These are phyloP conservation scores for Cutaneotrichosporon mucoides DNA, from an alignment of 1,284 basidiomycete species.

Conservation along the genomic window DNA sequence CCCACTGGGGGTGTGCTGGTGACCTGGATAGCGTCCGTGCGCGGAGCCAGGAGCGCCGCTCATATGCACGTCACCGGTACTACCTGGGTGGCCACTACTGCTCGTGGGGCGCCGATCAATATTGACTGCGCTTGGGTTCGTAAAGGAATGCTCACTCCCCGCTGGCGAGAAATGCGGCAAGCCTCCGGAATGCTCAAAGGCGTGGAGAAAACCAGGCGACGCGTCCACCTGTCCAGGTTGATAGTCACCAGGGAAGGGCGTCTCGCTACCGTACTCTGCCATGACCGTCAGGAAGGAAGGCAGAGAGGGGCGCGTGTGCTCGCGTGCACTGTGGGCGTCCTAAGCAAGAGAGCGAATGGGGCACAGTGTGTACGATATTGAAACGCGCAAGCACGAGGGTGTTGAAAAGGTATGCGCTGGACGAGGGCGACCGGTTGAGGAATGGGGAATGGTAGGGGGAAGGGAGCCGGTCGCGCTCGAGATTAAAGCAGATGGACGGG, in stretches of 20 bases:
- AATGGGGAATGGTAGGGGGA: no score
- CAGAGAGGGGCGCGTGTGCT: not conserved
- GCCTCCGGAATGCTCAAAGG: conserved; percentile 9
- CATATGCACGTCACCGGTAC: conserved; percentile 1
- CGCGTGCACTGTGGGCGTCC: not conserved
- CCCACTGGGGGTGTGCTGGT: conserved; percentile 7
- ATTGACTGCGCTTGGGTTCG: conserved; percentile 2
- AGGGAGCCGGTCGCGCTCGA: no score
- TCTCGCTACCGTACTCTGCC: conserved; percentile 14
- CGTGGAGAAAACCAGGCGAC: conserved; percentile 12
- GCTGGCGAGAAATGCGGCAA: conserved; percentile 21
- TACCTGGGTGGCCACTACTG: not conserved
- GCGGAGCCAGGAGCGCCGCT: conserved; percentile 2
- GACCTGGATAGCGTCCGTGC: conserved; percentile 3
- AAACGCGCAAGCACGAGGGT: no score
- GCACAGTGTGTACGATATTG: not conserved
- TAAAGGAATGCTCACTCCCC: conserved; percentile 15
- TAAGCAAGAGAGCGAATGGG: not conserved
- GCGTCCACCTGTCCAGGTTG: conserved; percentile 18
- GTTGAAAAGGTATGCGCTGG: no score
- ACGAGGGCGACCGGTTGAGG: no score
- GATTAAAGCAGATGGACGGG: no score
- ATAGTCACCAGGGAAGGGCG: conserved; percentile 21
- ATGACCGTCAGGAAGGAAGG: not conserved
- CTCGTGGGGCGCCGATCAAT: conserved; percentile 12